Conservation (phyloP, 208 protist genomes). For the Acanthamoeba castellanii region DNA sequence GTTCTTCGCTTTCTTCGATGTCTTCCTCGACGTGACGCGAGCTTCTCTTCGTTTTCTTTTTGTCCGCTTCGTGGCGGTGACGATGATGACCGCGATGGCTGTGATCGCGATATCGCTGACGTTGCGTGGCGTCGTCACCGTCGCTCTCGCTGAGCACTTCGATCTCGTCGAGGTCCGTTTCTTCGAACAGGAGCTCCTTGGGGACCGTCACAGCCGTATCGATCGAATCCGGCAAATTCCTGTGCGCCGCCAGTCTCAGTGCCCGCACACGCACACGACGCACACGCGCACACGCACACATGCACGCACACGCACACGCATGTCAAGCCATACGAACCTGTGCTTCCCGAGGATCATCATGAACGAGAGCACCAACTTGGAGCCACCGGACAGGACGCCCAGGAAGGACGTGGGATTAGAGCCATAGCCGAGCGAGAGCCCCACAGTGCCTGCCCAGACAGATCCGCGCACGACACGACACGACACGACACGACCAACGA, state of each 20-base stretch:
- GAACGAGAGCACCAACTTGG: constrained; percentile 17
- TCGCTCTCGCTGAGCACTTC: constrained; percentile 25
- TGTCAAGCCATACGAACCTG: background rate
- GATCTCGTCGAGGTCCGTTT: background rate
- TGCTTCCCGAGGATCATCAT: constrained; percentile 70
- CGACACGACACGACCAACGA: too few species aligned
- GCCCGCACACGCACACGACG: background rate
- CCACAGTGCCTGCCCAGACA: constrained; percentile 23
- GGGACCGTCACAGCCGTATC: constrained; percentile 9
- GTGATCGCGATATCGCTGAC: background rate
- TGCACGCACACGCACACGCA: background rate
- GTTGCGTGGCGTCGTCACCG: background rate
- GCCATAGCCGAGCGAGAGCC: constrained; percentile 37
- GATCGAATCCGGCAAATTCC: constrained; percentile 28
- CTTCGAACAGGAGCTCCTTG: background rate
- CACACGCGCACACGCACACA: background rate
- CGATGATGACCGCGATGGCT: background rate
- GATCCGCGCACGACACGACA: too few species aligned
- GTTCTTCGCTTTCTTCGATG: too few species aligned
- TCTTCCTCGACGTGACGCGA: too few species aligned
- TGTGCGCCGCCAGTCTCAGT: background rate
- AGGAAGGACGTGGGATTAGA: background rate
- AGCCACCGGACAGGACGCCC: background rate
- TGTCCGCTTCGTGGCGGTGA: background rate
- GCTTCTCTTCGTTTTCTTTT: background rate